Evolutionary conservation across 2,329 filamentous ascomycete species (phyloP).

Genomic region (Rhinocladiella similis): DNA sequence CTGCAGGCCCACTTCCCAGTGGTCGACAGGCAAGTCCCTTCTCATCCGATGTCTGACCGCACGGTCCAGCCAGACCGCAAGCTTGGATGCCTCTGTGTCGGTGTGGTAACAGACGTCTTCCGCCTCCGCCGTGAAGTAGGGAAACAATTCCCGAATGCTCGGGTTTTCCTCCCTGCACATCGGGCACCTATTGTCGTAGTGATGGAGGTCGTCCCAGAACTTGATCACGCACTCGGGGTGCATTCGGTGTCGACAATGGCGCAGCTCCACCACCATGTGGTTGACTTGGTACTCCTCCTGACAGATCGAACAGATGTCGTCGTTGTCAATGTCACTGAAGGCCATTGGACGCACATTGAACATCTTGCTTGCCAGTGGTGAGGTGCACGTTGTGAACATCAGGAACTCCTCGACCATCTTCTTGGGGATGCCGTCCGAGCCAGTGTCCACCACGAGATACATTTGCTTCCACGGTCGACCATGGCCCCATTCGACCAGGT

Average conservation of each 20-base stretch:
- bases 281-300: not conserved
- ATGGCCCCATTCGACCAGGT: not conserved
- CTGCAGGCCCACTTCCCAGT: not conserved
- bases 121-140: not conserved
- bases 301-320: not conserved
- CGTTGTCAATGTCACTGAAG: not conserved
- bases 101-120: not conserved
- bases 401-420: not conserved
- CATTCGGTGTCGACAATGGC: not conserved
- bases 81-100: not conserved
- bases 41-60: not conserved
- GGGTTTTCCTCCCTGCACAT: not conserved
- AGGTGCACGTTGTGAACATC: not conserved
- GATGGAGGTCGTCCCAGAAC: not conserved
- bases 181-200: not conserved
- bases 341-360: conserved; percentile 1
- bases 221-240: not conserved
- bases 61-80: not conserved
- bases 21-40: not conserved
- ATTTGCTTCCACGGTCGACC: not conserved
- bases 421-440: not conserved
- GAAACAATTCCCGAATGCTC: not conserved
- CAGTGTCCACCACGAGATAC: not conserved
- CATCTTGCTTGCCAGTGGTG: not conserved
- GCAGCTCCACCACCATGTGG: not conserved